These are phyloP conservation scores for Starmerella tilneyi DNA, from an alignment of 805 yeast species.

Conservation along the genomic window DNA sequence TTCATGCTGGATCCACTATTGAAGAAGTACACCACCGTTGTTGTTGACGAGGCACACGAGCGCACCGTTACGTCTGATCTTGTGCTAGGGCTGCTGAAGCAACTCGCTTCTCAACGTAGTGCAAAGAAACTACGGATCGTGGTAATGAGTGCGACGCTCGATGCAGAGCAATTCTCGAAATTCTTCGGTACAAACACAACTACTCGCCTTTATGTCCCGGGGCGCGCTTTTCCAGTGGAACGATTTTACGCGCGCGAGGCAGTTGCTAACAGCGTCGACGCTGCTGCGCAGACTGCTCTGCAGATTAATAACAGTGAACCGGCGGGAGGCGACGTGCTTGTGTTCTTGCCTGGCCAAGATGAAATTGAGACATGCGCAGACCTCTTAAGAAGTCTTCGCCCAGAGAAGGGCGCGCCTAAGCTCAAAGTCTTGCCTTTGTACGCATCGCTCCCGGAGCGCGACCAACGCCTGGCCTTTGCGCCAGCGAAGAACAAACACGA, in stretches of 20 bases:
- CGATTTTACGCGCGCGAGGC: conserved; percentile 54
- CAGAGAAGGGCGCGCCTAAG: conserved; percentile 66
- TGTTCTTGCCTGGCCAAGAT: conserved; percentile 93
- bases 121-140: conserved; percentile 52
- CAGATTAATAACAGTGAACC: conserved; percentile 73
- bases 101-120: conserved; percentile 44
- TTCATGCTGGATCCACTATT: conserved; percentile 63
- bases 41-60: conserved; percentile 97
- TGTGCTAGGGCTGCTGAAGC: conserved; percentile 76
- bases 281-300: conserved; percentile 58
- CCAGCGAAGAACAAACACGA: conserved; percentile 42
- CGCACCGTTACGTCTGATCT: conserved; percentile 86
- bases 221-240: conserved; percentile 77
- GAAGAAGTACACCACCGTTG: conserved; percentile 57
- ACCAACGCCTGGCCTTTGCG: conserved; percentile 71
- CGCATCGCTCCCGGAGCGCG: conserved; percentile 82
- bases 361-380: conserved; percentile 82
- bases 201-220: conserved; percentile 79
- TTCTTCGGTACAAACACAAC: conserved; percentile 56
- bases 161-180: conserved; percentile 71
- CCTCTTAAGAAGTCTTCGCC: conserved; percentile 39
- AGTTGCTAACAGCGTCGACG: conserved; percentile 75
- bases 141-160: conserved; percentile 94
- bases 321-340: conserved; percentile 72
- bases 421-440: conserved; percentile 75